These are phyloP conservation scores for Nannochloropsis oceanica DNA, from an alignment of 108 stramenopile genomes.

Conservation along the genomic window DNA sequence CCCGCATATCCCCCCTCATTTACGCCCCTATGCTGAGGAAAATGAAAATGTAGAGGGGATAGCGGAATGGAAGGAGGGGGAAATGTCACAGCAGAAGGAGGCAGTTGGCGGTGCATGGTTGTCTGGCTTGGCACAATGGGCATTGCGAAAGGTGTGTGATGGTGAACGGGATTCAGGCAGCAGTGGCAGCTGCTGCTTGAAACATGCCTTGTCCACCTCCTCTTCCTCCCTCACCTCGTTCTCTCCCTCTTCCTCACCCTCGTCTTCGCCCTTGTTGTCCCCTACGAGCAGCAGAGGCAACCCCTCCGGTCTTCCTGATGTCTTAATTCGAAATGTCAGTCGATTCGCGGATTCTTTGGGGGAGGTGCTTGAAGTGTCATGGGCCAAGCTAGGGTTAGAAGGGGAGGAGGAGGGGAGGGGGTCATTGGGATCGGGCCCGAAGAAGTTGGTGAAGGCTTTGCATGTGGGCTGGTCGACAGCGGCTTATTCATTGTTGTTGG, in stretches of 20 bases:
- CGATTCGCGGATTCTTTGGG: neutral
- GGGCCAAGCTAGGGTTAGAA: neutral
- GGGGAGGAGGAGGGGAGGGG: neutral
- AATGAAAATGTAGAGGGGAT: neutral
- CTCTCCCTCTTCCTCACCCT: too few species aligned
- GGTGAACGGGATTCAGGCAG: neutral
- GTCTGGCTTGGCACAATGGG: neutral
- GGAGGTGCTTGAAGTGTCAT: neutral
- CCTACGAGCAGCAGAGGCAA: neutral
- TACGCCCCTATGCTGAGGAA: neutral
- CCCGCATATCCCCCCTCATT: slow-evolving; percentile 48
- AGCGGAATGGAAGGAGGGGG: neutral
- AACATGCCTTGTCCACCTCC: neutral
- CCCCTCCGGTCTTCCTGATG: neutral
- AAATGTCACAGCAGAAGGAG: neutral
- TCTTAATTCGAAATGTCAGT: neutral
- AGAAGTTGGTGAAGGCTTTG: neutral
- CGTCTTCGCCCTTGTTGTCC: neutral
- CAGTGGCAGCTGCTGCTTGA: neutral
- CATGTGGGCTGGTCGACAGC: neutral
- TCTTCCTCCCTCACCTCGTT: too few species aligned
- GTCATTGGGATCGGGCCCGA: neutral
- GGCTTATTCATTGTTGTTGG: neutral
- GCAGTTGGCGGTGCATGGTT: neutral
- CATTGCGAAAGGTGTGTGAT: neutral